Conservation (phyloP, 768 basidiomycete genomes). For the Pleurotus sapidus region DNA sequence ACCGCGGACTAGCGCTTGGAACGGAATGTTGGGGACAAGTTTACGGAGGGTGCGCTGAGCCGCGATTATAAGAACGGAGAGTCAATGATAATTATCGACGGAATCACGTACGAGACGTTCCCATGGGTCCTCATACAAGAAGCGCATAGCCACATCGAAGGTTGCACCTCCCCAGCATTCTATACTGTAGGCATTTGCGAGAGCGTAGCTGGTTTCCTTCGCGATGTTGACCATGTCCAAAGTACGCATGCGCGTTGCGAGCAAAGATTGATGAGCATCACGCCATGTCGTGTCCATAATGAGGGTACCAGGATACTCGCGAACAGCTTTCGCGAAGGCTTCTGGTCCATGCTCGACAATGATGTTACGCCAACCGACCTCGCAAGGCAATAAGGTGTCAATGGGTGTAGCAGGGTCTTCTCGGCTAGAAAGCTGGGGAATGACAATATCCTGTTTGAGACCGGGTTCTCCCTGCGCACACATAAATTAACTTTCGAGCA, state of each 20-base stretch:
- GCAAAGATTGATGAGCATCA: conserved; percentile 96
- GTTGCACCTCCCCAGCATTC: conserved; percentile 99
- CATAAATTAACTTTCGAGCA: background rate
- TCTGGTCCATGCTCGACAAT: conserved; percentile 97
- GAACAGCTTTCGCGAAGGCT: conserved; percentile 97
- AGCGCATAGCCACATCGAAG: conserved; percentile 98
- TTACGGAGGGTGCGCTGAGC: conserved; percentile 83
- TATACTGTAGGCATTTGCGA: conserved; percentile 92
- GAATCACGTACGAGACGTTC: conserved; percentile 70
- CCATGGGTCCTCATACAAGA: conserved; percentile 99
- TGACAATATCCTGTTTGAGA: conserved; percentile 80
- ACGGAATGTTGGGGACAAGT: conserved; percentile 96
- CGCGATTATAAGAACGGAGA: conserved; percentile 12
- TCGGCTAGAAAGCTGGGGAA: conserved; percentile 77
- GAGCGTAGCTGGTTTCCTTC: conserved; percentile 92
- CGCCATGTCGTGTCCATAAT: conserved; percentile 99
- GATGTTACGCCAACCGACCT: conserved; percentile 95
- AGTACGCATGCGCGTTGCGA: conserved; percentile 94
- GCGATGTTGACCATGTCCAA: conserved; percentile 98
- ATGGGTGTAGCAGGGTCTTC: conserved; percentile 74
- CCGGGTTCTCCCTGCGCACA: conserved; percentile 82
- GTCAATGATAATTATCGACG: conserved; percentile 15
- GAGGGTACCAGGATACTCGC: conserved; percentile 90
- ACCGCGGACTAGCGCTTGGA: conserved; percentile 97
- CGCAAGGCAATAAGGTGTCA: conserved; percentile 81